Evolutionary conservation across 148 eudicot genomes (phyloP).

Genomic region (Beta vulgaris): DNA sequence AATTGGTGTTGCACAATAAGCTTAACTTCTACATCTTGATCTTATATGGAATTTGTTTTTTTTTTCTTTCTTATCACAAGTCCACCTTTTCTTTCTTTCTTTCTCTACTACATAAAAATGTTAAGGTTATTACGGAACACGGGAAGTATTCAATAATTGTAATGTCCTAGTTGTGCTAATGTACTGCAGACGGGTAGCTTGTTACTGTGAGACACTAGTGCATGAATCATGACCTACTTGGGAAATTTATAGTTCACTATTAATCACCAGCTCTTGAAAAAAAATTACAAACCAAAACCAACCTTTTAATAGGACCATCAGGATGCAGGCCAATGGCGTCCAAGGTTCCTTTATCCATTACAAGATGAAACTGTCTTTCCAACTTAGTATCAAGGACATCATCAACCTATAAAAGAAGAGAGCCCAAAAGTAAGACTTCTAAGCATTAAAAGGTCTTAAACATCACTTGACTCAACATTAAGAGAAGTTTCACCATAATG

Average conservation of each 20-base stretch:
- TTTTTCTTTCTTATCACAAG: too few relatives aligned
- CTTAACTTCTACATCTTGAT: too few relatives aligned
- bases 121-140: too few relatives aligned
- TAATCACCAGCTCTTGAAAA: background rate
- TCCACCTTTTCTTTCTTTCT: too few relatives aligned
- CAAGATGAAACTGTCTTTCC: conserved; percentile 66
- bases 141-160: background rate
- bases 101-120: too few relatives aligned
- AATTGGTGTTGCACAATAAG: too few relatives aligned
- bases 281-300: background rate
- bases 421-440: background rate
- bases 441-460: background rate
- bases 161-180: background rate
- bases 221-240: background rate
- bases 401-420: conserved; percentile 61
- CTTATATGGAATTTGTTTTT: too few relatives aligned
- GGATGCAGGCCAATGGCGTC: conserved; percentile 99
- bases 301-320: conserved; percentile 95
- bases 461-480: background rate
- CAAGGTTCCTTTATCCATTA: conserved; percentile 91
- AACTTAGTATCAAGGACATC: conserved; percentile 90
- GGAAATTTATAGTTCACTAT: background rate
- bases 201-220: background rate
- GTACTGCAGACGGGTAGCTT: background rate
- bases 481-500: background rate